A percentile compares a stretch with the other conserved stretches of the same genome.
phyloP scores from a whole-genome alignment of 257 asterid species.

The Solanum neorickii region DNA sequence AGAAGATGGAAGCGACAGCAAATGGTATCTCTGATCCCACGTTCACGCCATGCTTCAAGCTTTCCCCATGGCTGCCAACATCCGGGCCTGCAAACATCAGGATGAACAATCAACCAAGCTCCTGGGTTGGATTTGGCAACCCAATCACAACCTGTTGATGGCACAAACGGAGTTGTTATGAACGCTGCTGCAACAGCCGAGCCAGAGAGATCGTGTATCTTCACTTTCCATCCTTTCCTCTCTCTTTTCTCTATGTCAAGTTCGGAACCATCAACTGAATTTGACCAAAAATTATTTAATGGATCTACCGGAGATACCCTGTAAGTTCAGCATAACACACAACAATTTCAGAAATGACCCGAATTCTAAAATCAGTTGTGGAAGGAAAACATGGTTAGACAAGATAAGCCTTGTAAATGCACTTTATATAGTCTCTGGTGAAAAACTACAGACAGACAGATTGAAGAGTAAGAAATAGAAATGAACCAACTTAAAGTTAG shows the following conservation, averaged over 20 bases:
- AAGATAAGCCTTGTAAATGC: not conserved
- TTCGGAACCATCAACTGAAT: slow-evolving; percentile 36
- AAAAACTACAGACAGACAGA: not conserved
- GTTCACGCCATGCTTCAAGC: slow-evolving; percentile 97
- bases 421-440: not conserved
- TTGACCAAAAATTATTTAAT: slow-evolving; percentile 52
- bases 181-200: slow-evolving; percentile 95
- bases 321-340: slow-evolving; percentile 3
- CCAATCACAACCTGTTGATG: slow-evolving; percentile 92
- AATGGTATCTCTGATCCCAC: slow-evolving; percentile 57
- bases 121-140: slow-evolving; percentile 97
- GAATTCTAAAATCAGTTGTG: not conserved
- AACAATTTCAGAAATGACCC: not conserved
- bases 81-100: slow-evolving; percentile 59
- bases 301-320: slow-evolving; percentile 74
- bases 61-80: slow-evolving; percentile 99
- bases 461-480: not conserved
- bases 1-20: slow-evolving; percentile 80
- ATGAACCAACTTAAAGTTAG: not conserved
- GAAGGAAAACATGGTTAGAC: not conserved
- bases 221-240: slow-evolving; percentile 94
- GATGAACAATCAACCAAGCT: slow-evolving; percentile 89
- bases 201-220: slow-evolving; percentile 89
- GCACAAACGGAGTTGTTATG: slow-evolving; percentile 92
- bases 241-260: slow-evolving; percentile 70